A percentile compares a stretch with the other conserved stretches of the same genome.
Evolutionary conservation across 2,329 filamentous ascomycete genomes (phyloP).

Genomic region (Xylaria sp.): DNA sequence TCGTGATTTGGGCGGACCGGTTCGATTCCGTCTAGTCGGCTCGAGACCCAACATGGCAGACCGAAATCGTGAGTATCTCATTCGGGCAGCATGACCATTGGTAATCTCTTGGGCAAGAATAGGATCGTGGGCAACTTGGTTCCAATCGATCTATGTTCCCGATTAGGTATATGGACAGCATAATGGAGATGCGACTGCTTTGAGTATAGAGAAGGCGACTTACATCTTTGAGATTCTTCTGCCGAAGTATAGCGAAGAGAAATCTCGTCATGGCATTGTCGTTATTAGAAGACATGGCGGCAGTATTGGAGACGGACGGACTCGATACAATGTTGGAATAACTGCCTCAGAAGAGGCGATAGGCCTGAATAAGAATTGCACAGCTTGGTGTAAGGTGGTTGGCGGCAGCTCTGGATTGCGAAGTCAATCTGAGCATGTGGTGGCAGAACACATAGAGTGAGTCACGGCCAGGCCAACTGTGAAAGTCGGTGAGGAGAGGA

Average conservation of each 20-base stretch:
- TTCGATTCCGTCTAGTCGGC: slow-evolving; percentile 54
- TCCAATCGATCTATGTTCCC: slow-evolving; percentile 62
- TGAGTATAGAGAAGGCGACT: slow-evolving; percentile 41
- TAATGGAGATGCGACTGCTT: not conserved
- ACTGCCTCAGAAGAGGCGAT: slow-evolving; percentile 25
- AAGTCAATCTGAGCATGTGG: slow-evolving; percentile 40
- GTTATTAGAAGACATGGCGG: slow-evolving; percentile 58
- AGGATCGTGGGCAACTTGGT: slow-evolving; percentile 60
- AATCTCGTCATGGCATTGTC: slow-evolving; percentile 64
- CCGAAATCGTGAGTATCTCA: slow-evolving; percentile 63
- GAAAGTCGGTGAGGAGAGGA: slow-evolving; percentile 50
- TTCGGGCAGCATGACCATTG: slow-evolving; percentile 65
- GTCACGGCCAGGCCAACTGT: slow-evolving; percentile 44
- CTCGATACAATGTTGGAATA: slow-evolving; percentile 16
- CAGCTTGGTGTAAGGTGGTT: slow-evolving; percentile 32
- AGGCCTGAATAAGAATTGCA: slow-evolving; percentile 39
- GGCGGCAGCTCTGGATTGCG: slow-evolving; percentile 29
- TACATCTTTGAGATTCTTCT: slow-evolving; percentile 66
- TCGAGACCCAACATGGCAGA: slow-evolving; percentile 54
- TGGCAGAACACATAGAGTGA: slow-evolving; percentile 45
- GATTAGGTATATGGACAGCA: slow-evolving; percentile 24
- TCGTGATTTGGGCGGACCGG: slow-evolving; percentile 46
- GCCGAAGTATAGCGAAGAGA: slow-evolving; percentile 63
- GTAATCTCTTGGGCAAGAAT: slow-evolving; percentile 59
- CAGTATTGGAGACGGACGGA: slow-evolving; percentile 19